A percentile compares a stretch with the other conserved stretches of the same genome.
Evolutionary conservation across 805 yeast genomes (phyloP).

Genomic region (Schizosaccharomyces cryophilus): DNA sequence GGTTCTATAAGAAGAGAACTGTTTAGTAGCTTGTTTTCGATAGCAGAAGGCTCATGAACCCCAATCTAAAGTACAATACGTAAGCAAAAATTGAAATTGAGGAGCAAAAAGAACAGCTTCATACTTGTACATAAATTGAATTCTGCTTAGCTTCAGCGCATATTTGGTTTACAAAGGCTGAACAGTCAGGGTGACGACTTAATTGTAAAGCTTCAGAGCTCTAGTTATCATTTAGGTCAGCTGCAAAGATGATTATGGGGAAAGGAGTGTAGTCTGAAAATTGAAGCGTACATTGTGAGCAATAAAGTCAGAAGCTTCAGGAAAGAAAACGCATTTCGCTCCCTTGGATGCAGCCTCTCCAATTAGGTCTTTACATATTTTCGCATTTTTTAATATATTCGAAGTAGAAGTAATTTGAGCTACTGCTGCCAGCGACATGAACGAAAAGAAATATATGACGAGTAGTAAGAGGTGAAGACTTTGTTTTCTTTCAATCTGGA

Average conservation of each 20-base stretch:
- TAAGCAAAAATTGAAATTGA: background rate
- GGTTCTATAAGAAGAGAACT: slow-evolving; percentile 44
- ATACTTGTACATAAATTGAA: slow-evolving; percentile 25
- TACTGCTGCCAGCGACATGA: slow-evolving; percentile 47
- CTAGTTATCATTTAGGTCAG: background rate
- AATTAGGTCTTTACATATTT: slow-evolving; percentile 33
- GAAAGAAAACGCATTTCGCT: slow-evolving; percentile 43
- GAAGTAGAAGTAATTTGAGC: slow-evolving; percentile 70
- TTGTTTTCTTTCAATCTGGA: background rate
- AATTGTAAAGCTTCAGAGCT: slow-evolving; percentile 39
- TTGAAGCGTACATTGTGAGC: slow-evolving; percentile 22
- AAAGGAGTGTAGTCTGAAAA: too few species aligned
- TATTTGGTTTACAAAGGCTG: slow-evolving; percentile 22
- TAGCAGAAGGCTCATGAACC: slow-evolving; percentile 51
- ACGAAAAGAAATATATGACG: background rate
- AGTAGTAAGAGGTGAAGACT: background rate
- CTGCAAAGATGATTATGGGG: too few species aligned
- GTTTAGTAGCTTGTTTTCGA: slow-evolving; percentile 16
- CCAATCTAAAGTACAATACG: slow-evolving; percentile 25
- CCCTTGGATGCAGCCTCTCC: slow-evolving; percentile 34
- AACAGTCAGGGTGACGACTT: slow-evolving; percentile 22
- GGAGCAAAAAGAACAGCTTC: background rate
- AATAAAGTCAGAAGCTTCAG: slow-evolving; percentile 83
- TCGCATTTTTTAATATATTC: slow-evolving; percentile 32
- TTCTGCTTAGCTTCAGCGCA: slow-evolving; percentile 23